Evolutionary conservation across 306 rosid genomes (phyloP).

Genomic region (Vigna nakashimae): DNA sequence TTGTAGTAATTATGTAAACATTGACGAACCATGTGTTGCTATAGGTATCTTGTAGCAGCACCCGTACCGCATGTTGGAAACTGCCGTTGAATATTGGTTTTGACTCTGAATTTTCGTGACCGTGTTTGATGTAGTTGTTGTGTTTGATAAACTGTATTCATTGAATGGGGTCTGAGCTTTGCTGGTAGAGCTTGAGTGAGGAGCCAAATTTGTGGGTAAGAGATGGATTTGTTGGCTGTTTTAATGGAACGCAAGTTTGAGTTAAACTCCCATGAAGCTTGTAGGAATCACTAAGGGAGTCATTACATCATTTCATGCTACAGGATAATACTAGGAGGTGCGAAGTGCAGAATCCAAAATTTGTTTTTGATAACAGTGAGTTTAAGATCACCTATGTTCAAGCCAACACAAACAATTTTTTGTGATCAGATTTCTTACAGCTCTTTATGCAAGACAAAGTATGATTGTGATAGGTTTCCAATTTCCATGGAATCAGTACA

Average conservation of each 20-base stretch:
- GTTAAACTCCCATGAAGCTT: conserved; percentile 4
- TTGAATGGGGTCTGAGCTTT: conserved; percentile 1
- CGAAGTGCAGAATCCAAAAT: background rate
- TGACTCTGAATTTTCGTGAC: background rate
- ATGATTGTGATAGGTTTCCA: no score
- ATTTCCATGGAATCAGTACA: no score
- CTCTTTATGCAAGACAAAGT: background rate
- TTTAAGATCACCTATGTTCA: background rate
- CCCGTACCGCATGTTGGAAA: background rate
- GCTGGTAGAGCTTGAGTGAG: background rate
- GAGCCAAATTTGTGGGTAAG: conserved; percentile 1
- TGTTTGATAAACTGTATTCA: background rate
- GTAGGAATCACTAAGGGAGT: background rate
- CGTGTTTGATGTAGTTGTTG: background rate
- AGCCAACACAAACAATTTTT: background rate
- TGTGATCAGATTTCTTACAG: background rate
- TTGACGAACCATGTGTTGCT: background rate
- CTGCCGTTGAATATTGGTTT: conserved; percentile 16
- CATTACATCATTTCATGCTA: conserved; percentile 10
- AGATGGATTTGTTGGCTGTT: conserved; percentile 6
- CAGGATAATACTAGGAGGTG: background rate
- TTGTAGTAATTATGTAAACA: background rate
- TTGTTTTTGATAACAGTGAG: background rate
- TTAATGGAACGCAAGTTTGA: background rate
- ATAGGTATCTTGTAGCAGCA: background rate